Base-by-base conservation (phyloP, 192 early-diverging fungal species). In the Backusella westeae region DNA sequence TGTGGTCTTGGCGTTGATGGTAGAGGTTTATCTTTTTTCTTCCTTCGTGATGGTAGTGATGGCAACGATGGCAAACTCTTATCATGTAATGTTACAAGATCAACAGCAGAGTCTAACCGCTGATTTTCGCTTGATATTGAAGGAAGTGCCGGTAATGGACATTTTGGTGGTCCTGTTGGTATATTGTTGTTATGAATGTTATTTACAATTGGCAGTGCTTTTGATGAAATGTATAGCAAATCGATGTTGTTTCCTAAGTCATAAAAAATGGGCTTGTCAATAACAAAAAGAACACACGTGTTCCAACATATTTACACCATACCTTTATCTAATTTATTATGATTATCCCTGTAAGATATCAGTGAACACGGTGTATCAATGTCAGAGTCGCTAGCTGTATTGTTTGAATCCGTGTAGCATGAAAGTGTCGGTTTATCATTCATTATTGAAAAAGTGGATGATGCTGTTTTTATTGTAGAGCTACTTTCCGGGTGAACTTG, bases 161-260 rank as follows among this genome's bases (percentile, higher is more conserved):
- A 63, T 63, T 23, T 23, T 26, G 56, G 56, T 4, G 56, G 56
- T 29, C 56, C 56, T 63, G 56, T 14, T 63, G 56, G 56, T 29
- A 63, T 17, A n/a, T 15, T 29, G 23, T 29, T 12, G 4, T 29
- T 14, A 63, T 26, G 10, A 29, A 29, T 29, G 8, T 26, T 63
- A 63, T 63, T 63, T 63, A 63, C 56, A 63, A 63, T 23, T 63
- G 56, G 56, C 26, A 63, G 23, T 29, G 56, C 23, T 63, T 63
- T 63, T 29, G 56, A 59, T 59, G 53, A 63, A 63, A 63, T 63
- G 29, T 63, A 63, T 26, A 26, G 23, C n/a, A 63, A 63, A 26
- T 63, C 12, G 4, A 9, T 63, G 23, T 29, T 29, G 10, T 63
- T 63, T 2, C 56, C 56, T 63, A 10, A 63, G 29, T 63, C 12